Evolutionary conservation across 148 eudicot species (phyloP).

Genomic region (Rhododendron williamsianum): DNA sequence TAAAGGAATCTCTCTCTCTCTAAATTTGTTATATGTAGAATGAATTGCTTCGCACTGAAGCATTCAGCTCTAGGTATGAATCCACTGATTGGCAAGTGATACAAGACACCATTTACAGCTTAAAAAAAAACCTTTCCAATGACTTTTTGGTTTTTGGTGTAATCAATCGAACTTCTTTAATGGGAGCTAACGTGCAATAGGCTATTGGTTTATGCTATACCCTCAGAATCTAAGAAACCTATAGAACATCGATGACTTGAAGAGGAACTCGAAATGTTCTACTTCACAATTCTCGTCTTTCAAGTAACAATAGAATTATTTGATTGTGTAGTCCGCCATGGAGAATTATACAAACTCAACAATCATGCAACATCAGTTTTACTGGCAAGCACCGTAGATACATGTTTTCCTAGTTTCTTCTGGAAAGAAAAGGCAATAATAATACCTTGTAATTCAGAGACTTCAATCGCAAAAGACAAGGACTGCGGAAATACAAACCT

Average conservation of each 20-base stretch:
- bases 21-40: neutral
- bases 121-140: no score
- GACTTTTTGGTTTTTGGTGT: no score
- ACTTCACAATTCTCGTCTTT: neutral
- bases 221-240: neutral
- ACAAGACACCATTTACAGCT: neutral
- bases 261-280: neutral
- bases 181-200: no score
- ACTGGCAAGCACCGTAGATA: neutral
- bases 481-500: neutral
- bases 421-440: neutral
- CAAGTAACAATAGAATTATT: neutral
- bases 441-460: neutral
- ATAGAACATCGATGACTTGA: neutral
- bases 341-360: neutral
- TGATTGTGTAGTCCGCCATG: neutral
- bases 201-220: neutral
- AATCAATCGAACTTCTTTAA: no score
- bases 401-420: neutral
- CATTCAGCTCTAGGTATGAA: neutral
- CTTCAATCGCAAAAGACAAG: neutral
- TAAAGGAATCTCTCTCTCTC: no score
- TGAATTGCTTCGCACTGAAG: neutral
- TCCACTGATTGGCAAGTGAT: no score
- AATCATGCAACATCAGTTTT: neutral